Percentiles rank a stretch among this genome's conserved stretches.
Evolutionary conservation across 345 rosid genomes (phyloP).

Genomic region (Populus ilicifolia): DNA sequence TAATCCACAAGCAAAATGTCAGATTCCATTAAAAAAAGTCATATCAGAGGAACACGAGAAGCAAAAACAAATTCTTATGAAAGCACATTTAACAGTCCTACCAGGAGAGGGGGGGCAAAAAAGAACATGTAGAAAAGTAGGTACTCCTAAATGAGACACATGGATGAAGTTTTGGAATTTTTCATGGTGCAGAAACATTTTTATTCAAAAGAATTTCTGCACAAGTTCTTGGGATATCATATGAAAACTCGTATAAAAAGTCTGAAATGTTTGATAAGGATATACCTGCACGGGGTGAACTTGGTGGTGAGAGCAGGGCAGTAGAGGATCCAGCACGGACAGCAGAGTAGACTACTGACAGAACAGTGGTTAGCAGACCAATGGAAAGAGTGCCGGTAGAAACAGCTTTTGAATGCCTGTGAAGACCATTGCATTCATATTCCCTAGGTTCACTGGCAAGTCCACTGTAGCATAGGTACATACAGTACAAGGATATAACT

Average conservation of each 20-base stretch:
- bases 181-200: no score
- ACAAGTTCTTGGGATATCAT: no score
- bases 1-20: no score
- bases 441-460: conserved; percentile 95
- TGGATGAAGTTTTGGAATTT: no score
- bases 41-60: no score
- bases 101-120: no score
- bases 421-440: conserved; percentile 90
- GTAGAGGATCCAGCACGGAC: conserved; percentile 93
- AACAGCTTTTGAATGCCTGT: conserved; percentile 66
- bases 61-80: no score
- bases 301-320: conserved; percentile 77
- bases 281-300: conserved; percentile 73
- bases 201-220: no score
- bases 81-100: no score
- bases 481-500: conserved; percentile 83
- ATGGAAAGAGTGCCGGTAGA: conserved; percentile 70
- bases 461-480: conserved; percentile 92
- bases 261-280: not conserved
- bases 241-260: not conserved
- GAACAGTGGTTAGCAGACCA: conserved; percentile 91
- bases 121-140: no score
- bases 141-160: no score
- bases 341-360: conserved; percentile 85
- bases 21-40: no score